Conservation (phyloP, 257 asterid species). For the Marsdenia floribunda region DNA sequence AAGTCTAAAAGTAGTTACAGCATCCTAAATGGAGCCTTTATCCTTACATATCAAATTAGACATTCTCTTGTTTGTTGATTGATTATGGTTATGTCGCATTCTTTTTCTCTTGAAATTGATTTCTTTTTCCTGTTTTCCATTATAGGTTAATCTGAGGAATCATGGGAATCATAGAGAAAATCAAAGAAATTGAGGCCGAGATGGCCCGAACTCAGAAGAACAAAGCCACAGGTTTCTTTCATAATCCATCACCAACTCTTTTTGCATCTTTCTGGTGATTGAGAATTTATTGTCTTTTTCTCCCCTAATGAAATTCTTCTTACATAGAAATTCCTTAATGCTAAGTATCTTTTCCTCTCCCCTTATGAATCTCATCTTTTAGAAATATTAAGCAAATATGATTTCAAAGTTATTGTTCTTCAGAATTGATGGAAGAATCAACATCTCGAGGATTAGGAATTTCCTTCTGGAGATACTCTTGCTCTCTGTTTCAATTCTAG, state of each 20-base stretch:
- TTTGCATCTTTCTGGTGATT: background rate
- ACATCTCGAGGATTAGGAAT: background rate
- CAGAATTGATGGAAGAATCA: background rate
- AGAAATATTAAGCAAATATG: background rate
- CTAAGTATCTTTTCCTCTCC: background rate
- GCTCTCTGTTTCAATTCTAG: background rate
- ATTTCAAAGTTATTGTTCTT: background rate
- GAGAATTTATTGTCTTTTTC: background rate
- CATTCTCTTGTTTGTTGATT: background rate
- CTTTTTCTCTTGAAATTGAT: slow-evolving; percentile 7
- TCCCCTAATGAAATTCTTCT: background rate
- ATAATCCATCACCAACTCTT: background rate
- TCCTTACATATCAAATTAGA: background rate
- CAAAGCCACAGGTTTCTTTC: slow-evolving; percentile 79
- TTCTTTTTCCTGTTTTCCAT: slow-evolving; percentile 13
- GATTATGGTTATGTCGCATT: background rate
- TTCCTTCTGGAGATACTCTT: background rate
- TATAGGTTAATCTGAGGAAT: slow-evolving; percentile 36
- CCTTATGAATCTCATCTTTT: background rate
- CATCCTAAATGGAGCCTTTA: background rate
- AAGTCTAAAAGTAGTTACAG: background rate
- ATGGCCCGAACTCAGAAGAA: slow-evolving; percentile 99
- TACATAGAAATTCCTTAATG: background rate
- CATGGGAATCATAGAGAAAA: slow-evolving; percentile 96
- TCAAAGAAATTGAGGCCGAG: slow-evolving; percentile 92